A percentile compares a stretch with the other conserved stretches of the same genome.
Evolutionary conservation across 169 alveolate genomes (phyloP).

Genomic region (Cryptosporidium ryanae): DNA sequence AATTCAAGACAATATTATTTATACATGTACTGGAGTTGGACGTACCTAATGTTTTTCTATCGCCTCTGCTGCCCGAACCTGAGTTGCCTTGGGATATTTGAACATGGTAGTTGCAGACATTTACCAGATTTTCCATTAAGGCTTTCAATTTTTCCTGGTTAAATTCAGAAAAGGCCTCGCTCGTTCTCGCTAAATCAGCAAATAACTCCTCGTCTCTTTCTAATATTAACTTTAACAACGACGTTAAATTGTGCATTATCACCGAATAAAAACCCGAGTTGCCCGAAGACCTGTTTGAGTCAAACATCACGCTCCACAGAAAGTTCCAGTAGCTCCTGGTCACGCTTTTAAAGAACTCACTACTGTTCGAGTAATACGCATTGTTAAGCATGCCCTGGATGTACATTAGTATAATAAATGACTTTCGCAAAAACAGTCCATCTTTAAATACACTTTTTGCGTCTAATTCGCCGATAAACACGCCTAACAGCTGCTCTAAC

Average conservation of each 20-base stretch:
- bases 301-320: constrained; percentile 30
- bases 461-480: neutral
- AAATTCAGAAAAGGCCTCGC: neutral
- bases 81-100: constrained; percentile 9
- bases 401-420: neutral
- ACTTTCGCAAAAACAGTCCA: neutral
- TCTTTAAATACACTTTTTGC: neutral
- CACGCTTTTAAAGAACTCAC: neutral
- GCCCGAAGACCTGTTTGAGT: neutral
- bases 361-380: neutral
- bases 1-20: constrained; percentile 16
- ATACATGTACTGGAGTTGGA: constrained; percentile 1
- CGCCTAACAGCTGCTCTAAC: too few species aligned
- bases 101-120: constrained; percentile 5
- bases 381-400: constrained; percentile 21
- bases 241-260: constrained; percentile 1
- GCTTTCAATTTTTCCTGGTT: neutral
- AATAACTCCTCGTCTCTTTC: neutral
- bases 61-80: neutral
- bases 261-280: constrained; percentile 1
- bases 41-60: constrained; percentile 16
- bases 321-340: constrained; percentile 21
- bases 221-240: neutral
- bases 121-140: constrained; percentile 42
- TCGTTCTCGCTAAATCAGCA: neutral